These are phyloP conservation scores for Saccharomyces hybrid DNA, from an alignment of 1,139 yeast species.

Conservation along the genomic window DNA sequence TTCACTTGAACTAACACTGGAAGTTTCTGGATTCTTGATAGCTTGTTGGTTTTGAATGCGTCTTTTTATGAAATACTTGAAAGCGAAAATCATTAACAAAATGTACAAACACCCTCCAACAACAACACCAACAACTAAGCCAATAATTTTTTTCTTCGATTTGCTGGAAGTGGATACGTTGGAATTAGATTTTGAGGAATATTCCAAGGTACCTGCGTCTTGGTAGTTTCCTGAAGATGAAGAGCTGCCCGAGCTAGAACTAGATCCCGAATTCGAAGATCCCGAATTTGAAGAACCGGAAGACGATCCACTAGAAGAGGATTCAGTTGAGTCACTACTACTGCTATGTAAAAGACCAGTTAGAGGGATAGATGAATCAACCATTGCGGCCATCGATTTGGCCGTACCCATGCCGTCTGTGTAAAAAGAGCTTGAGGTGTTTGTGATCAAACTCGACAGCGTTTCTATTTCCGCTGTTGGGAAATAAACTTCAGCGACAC, in stretches of 20 bases:
- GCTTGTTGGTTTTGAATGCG: conserved; percentile 11
- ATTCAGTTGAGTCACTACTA: conserved; percentile 17
- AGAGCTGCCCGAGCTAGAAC: conserved; percentile 2
- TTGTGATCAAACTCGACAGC: conserved; percentile 40
- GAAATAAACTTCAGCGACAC: conserved; percentile 72
- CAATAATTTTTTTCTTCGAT: conserved; percentile 38
- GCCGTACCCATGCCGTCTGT: conserved; percentile 42
- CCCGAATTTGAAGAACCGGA: not conserved
- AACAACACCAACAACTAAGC: conserved; percentile 60
- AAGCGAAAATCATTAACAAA: conserved; percentile 39
- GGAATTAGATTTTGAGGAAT: conserved; percentile 15
- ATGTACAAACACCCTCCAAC: conserved; percentile 55
- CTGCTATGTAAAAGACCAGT: conserved; percentile 38
- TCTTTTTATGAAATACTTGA: conserved; percentile 34
- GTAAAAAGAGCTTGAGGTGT: conserved; percentile 43
- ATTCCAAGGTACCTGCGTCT: conserved; percentile 41
- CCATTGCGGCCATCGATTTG: conserved; percentile 44
- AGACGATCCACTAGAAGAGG: conserved; percentile 6
- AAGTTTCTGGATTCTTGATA: conserved; percentile 13
- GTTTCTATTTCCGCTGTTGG: conserved; percentile 43
- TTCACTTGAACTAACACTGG: conserved; percentile 27
- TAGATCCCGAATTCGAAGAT: conserved; percentile 2
- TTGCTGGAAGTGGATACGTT: conserved; percentile 27
- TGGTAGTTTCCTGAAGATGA: conserved; percentile 8
- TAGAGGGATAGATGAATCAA: conserved; percentile 58